These are phyloP conservation scores for Phytophthora pistaciae DNA, from an alignment of 352 stramenopile genomes.

Conservation along the genomic window DNA sequence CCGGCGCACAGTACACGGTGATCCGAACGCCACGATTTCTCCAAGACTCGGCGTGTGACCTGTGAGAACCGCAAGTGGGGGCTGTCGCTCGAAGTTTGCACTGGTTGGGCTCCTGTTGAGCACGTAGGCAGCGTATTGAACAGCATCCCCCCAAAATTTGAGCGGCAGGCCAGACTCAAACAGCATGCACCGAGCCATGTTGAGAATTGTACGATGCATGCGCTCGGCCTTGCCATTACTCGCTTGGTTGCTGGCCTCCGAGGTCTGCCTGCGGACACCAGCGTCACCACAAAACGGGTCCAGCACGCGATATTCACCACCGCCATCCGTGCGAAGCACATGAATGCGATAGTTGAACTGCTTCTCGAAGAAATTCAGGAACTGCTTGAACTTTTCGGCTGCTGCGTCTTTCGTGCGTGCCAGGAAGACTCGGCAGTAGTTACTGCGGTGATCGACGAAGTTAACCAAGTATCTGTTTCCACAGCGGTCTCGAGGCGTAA, in stretches of 20 bases:
- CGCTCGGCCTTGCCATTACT: background rate
- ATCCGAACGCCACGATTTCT: background rate
- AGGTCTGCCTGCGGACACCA: background rate
- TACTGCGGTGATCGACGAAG: background rate
- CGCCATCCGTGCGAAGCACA: background rate
- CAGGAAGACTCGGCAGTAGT: background rate
- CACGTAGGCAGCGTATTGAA: background rate
- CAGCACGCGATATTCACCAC: background rate
- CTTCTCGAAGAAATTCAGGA: background rate
- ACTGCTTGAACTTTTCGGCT: background rate
- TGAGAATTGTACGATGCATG: constrained; percentile 2
- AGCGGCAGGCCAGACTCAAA: background rate
- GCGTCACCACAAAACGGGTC: background rate
- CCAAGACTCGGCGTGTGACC: background rate
- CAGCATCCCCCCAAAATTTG: background rate
- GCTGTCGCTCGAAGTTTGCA: background rate
- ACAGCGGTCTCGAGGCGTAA: background rate
- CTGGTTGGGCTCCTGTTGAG: background rate
- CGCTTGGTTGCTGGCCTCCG: background rate
- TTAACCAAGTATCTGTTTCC: background rate
- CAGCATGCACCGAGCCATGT: background rate
- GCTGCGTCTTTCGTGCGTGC: background rate
- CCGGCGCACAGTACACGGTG: background rate
- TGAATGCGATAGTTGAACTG: background rate
- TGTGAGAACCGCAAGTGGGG: background rate